A percentile compares a stretch with the other conserved stretches of the same genome.
These are phyloP conservation scores for Lactifluus rugatus DNA, from an alignment of 768 basidiomycete genomes.

Conservation along the genomic window DNA sequence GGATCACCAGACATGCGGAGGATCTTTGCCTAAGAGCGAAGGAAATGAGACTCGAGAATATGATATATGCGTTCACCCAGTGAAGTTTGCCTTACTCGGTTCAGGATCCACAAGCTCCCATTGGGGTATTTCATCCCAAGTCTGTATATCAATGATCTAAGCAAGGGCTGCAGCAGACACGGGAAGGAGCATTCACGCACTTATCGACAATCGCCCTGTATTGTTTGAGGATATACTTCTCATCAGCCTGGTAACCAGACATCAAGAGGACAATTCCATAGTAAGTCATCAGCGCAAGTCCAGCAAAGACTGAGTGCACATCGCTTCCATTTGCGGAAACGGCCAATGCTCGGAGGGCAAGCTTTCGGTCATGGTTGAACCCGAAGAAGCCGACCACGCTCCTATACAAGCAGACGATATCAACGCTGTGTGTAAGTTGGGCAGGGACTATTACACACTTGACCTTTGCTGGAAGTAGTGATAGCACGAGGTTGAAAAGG, in stretches of 20 bases:
- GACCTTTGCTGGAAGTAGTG: conserved; percentile 59
- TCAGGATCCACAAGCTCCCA: conserved; percentile 67
- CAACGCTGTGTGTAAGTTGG: background rate
- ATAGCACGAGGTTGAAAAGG: conserved; percentile 73
- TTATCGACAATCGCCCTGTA: conserved; percentile 56
- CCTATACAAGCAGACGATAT: conserved; percentile 29
- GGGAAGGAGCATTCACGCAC: conserved; percentile 30
- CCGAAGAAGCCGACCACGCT: conserved; percentile 67
- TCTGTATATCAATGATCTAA: conserved; percentile 25
- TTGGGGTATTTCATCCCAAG: conserved; percentile 49
- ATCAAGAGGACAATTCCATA: conserved; percentile 60
- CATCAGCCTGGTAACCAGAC: conserved; percentile 70
- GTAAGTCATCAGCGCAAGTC: conserved; percentile 76
- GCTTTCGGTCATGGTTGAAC: conserved; percentile 58
- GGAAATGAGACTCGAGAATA: background rate
- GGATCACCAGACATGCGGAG: conserved; percentile 60
- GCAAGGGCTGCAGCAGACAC: background rate
- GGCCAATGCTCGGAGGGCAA: conserved; percentile 59
- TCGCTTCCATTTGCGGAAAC: conserved; percentile 59
- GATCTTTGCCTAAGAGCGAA: conserved; percentile 49
- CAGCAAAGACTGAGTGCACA: conserved; percentile 68
- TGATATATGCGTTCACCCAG: background rate
- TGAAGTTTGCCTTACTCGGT: conserved; percentile 36
- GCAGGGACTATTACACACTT: conserved; percentile 36
- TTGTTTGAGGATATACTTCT: conserved; percentile 48